Conservation (phyloP, 805 yeast species). For the Metschnikowia cerradonensis region DNA sequence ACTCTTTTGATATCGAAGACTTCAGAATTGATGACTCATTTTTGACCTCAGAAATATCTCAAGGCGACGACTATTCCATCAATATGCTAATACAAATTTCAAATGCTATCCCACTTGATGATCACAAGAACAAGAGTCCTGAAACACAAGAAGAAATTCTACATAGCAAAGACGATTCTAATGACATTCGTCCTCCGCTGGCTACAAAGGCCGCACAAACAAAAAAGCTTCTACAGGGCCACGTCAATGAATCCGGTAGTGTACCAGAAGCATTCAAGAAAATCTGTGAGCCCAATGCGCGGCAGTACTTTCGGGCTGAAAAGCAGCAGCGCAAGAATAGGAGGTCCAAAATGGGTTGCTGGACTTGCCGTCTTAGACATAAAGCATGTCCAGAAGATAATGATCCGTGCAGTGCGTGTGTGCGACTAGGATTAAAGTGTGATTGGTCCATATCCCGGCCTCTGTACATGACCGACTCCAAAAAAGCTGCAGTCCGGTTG, state of each 20-base stretch:
- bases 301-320: background rate
- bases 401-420: constrained; percentile 14
- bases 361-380: constrained; percentile 20
- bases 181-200: background rate
- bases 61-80: constrained; percentile 3
- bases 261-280: background rate
- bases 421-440: constrained; percentile 13
- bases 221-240: background rate
- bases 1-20: background rate
- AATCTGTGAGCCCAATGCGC: background rate
- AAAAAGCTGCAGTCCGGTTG: constrained; percentile 3
- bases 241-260: background rate
- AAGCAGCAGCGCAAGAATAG: background rate
- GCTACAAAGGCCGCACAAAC: background rate
- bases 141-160: background rate
- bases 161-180: background rate
- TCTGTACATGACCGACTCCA: constrained; percentile 13
- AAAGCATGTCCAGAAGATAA: constrained; percentile 19
- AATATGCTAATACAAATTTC: constrained; percentile 7
- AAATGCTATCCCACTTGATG: background rate
- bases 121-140: background rate
- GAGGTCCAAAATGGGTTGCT: constrained; percentile 16
- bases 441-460: constrained; percentile 14
- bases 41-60: constrained; percentile 10
- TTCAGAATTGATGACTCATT: constrained; percentile 4